A percentile compares a stretch with the other conserved stretches of the same genome.
Conservation (phyloP, 2,329 filamentous ascomycete genomes). For the Aspergillus proliferans region DNA sequence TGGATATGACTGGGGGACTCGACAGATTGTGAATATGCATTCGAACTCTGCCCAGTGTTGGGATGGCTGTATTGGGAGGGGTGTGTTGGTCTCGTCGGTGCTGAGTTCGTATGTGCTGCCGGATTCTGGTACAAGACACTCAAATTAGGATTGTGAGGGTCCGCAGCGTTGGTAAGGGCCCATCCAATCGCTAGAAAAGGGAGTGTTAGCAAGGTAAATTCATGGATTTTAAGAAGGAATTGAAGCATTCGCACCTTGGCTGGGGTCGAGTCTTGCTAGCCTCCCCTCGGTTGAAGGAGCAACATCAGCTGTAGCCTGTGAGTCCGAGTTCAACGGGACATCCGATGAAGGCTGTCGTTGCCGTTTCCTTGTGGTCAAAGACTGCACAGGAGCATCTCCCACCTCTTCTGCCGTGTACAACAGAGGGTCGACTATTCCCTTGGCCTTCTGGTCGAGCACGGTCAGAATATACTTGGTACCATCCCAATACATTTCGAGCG, state of each 20-base stretch:
- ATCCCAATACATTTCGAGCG: constrained; percentile 78
- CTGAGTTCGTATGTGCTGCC: constrained; percentile 22
- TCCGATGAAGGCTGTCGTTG: constrained; percentile 28
- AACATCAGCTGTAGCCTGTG: constrained; percentile 17
- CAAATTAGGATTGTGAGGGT: constrained; percentile 76
- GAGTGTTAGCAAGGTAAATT: constrained; percentile 23
- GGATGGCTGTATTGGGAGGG: constrained; percentile 26
- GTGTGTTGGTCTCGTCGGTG: constrained; percentile 22
- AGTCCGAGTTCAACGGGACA: constrained; percentile 18
- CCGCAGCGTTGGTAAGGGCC: constrained; percentile 81
- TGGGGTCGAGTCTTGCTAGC: constrained; percentile 46
- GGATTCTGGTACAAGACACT: constrained; percentile 70
- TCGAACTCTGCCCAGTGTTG: constrained; percentile 11
- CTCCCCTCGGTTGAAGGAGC: constrained; percentile 25
- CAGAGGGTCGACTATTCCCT: constrained; percentile 72
- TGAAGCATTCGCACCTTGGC: constrained; percentile 40
- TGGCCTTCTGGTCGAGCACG: constrained; percentile 78
- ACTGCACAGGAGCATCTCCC: constrained; percentile 55
- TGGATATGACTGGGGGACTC: constrained; percentile 23
- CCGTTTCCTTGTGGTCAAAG: constrained; percentile 49
- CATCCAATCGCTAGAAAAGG: constrained; percentile 64
- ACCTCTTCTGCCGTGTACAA: constrained; percentile 67
- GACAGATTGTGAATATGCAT: constrained; percentile 25
- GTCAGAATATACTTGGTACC: constrained; percentile 82
- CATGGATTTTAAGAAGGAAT: constrained; percentile 6